Base-by-base conservation (phyloP, 805 yeast genomes). In the Ogataea henricii region DNA sequence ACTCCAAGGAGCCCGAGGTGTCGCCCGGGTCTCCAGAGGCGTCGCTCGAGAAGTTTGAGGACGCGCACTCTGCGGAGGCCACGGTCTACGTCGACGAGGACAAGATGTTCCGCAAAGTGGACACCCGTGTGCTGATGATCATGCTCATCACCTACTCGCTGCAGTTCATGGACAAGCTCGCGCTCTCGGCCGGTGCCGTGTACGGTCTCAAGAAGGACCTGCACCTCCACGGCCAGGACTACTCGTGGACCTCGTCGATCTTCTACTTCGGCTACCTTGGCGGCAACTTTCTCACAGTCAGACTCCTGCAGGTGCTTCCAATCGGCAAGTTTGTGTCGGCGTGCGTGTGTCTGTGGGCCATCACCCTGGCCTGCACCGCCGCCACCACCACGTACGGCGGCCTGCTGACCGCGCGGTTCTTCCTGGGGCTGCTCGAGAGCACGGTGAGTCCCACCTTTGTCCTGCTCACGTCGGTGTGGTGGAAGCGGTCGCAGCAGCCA, bases 271-370 rank as follows among this genome's bases (percentile, higher is more conserved):
- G 90, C 2, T 86, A 83, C 59, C 62, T 85, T 41, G 69, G 68
- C 7, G 83, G 81, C 57, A 83, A 80, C 54, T 65, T 77, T 46
- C 79, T 82, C 4, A 72, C 77, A 2, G 62, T 71, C 8, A 58
- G 67, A 40, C 42, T 74, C 1, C 58, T 82, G 21, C 90, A 85
- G 62, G 71, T 69, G 45, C 75, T 81, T 43, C 85, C 84, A 2
- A 71, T 85, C 51, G 77, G 82, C 6, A 79, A 77, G 51, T 68
- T 80, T 3, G 69, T 77, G 3, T 68, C 79, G 8, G 51, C 63
- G 1, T 74, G 76, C 49, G 74, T 84, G 33, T 57, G 81, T n/a
- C 36, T 78, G 0, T 85, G 91, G 90, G 89, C 89, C 18, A 62
- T 81, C n/a, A 64, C 82, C 29, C 69, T 78, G 30, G 66, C 79